Base-by-base conservation (phyloP, 768 basidiomycete species). In the Phallus indusiatus region DNA sequence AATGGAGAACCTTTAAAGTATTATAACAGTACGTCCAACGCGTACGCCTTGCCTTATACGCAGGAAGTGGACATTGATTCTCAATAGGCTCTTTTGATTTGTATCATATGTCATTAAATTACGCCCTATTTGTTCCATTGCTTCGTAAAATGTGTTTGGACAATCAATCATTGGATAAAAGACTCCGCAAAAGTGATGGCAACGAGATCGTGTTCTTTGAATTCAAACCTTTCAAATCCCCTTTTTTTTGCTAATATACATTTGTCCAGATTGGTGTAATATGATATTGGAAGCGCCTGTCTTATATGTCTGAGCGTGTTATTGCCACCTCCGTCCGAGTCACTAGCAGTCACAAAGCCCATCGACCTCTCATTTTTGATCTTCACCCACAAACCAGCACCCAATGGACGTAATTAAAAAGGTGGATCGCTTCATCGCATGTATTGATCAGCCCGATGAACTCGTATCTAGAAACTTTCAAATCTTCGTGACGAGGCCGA, bases 401-500 rank as follows among this genome's bases (percentile, higher is more conserved):
- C 12, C 42, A n/a, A 42, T 42, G 42, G 42, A 42, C n/a, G 42
- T 10, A n/a, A 42, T 42, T 10, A 42, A 10, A 42, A 42, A 42
- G 42, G 42, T 42, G 42, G 14, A 42, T 42, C 42, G 42, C n/a
- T 14, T 12, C 42, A 12, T 42, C 42, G 42, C n/a, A 42, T 42
- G 42, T 42, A 42, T 14, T 42, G 42, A 42, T 12, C n/a, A 42
- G 42, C 14, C 12, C 42, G 42, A 42, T 42, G 42, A 42, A 42
- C 42, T 42, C 12, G 42, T 42, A 42, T 42, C 12, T 50, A 90
- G 89, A 89, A 84, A 86, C 76, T 97, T 75, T 79, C 72, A 68
- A 63, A 74, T 48, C 83, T 97, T 65, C 91, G 93, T 63, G 69
- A 70, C 37, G 94, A 98, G 76, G 93, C 91, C 55, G 96, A 99